Evolutionary conservation across 768 basidiomycete genomes (phyloP).

Genomic region (Lactarius akahatsu): DNA sequence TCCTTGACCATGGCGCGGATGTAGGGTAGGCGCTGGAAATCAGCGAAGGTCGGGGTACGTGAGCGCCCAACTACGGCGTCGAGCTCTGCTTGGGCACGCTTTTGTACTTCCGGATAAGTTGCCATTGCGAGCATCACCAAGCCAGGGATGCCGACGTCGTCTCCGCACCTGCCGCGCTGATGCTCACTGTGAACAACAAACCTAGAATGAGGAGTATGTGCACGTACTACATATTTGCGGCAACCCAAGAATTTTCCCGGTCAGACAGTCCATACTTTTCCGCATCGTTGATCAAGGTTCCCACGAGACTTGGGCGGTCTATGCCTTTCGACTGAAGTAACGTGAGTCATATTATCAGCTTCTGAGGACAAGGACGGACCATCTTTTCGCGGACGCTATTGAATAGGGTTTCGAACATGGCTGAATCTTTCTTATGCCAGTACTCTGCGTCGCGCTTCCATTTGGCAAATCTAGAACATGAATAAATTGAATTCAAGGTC

Average conservation of each 20-base stretch:
- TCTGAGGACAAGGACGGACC: neutral
- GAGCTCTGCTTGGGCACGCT: constrained; percentile 17
- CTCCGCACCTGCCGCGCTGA: constrained; percentile 10
- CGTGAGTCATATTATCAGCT: too few relatives aligned
- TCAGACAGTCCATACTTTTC: neutral
- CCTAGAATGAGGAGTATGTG: neutral
- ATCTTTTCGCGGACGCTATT: constrained; percentile 7
- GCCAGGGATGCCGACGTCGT: constrained; percentile 1
- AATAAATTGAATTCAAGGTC: too few relatives aligned
- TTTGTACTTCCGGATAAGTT: constrained; percentile 4
- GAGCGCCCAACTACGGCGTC: constrained; percentile 20
- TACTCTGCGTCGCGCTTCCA: too few relatives aligned
- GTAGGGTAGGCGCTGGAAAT: constrained; percentile 20
- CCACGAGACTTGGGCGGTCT: constrained; percentile 4
- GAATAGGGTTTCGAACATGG: constrained; percentile 6
- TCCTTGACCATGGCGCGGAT: constrained; percentile 28
- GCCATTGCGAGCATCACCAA: constrained; percentile 22
- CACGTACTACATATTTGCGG: constrained; percentile 11
- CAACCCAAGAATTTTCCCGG: constrained; percentile 9
- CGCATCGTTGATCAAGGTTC: neutral
- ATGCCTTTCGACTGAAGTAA: neutral
- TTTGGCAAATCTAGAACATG: too few relatives aligned
- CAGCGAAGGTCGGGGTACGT: constrained; percentile 20
- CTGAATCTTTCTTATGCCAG: too few relatives aligned
- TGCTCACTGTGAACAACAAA: neutral